phyloP scores from a whole-genome alignment of 768 basidiomycete genomes.

The Tricholomella constricta region DNA sequence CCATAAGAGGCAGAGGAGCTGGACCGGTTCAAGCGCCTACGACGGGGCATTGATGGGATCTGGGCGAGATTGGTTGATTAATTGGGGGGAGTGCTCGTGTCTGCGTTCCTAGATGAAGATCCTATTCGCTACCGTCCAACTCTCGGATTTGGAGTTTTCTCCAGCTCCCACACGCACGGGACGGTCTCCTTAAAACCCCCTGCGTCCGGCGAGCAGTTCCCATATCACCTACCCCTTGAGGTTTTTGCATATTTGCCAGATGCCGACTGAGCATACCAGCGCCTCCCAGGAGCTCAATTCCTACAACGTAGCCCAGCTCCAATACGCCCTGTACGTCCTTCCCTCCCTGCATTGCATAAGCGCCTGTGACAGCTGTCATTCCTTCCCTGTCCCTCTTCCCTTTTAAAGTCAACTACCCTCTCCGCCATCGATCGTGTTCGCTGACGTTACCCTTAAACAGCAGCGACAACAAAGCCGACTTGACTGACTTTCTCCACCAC shows the following conservation, averaged over 20 bases:
- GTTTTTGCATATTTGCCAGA: too few relatives aligned
- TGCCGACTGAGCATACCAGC: constrained; percentile 57
- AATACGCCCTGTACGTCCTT: constrained; percentile 61
- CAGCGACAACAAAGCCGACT: constrained; percentile 40
- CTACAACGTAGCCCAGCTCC: constrained; percentile 66
- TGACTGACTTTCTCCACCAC: constrained; percentile 39
- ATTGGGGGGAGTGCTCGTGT: constrained; percentile 4
- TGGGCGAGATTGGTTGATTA: constrained; percentile 8
- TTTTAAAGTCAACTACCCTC: constrained; percentile 7
- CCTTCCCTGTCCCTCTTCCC: constrained; percentile 22
- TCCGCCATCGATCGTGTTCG: constrained; percentile 13
- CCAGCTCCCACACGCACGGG: neutral
- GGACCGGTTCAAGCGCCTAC: neutral
- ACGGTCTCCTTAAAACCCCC: constrained; percentile 22
- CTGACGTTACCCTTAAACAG: constrained; percentile 23
- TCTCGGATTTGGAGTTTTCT: constrained; percentile 11
- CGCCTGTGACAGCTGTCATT: constrained; percentile 30
- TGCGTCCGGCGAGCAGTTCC: constrained; percentile 6
- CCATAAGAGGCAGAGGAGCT: constrained; percentile 8
- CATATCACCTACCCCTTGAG: too few relatives aligned
- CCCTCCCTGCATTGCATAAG: constrained; percentile 19
- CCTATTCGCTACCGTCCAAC: constrained; percentile 21
- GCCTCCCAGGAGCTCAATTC: constrained; percentile 45
- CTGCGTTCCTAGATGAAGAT: constrained; percentile 23
- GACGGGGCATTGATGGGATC: constrained; percentile 6